phyloP scores from a whole-genome alignment of 2,329 filamentous ascomycete genomes.

The Epichloe elymi region DNA sequence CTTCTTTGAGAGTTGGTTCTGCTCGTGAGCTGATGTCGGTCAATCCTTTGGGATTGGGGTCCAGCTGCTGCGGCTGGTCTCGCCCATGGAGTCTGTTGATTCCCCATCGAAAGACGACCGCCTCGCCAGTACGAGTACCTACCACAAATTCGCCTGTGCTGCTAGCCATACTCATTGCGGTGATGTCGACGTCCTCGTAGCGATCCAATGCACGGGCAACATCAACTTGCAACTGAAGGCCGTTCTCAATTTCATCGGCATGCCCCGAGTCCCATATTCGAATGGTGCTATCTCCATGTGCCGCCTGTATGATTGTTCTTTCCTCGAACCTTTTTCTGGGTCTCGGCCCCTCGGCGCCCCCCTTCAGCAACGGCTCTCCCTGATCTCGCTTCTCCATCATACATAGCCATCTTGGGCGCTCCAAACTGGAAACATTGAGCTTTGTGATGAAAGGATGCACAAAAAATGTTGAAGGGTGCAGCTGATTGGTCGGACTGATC shows the following conservation, averaged over 20 bases:
- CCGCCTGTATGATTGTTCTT: conserved; percentile 72
- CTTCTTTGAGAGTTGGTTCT: conserved; percentile 63
- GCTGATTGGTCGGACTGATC: conserved; percentile 82
- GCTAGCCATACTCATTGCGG: conserved; percentile 67
- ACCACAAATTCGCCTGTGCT: conserved; percentile 73
- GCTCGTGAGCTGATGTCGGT: conserved; percentile 61
- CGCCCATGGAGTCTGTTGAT: conserved; percentile 59
- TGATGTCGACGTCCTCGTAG: conserved; percentile 64
- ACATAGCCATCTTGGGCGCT: conserved; percentile 73
- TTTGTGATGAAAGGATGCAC: conserved; percentile 80
- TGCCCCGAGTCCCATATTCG: conserved; percentile 87
- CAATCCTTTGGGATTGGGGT: conserved; percentile 53
- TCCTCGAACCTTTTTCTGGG: conserved; percentile 66
- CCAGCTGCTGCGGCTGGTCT: conserved; percentile 36
- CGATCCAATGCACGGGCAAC: conserved; percentile 69
- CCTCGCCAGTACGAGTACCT: conserved; percentile 71
- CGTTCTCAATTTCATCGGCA: conserved; percentile 86
- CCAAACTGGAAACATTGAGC: conserved; percentile 57
- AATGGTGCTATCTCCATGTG: conserved; percentile 85
- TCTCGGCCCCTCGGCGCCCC: conserved; percentile 65
- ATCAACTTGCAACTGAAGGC: conserved; percentile 69
- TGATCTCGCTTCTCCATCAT: conserved; percentile 74
- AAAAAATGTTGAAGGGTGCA: conserved; percentile 73
- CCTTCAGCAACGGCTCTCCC: conserved; percentile 65
- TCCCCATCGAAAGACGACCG: conserved; percentile 81